Conservation (phyloP, 2,329 filamentous ascomycete species). For the Trichoderma polysporum region DNA sequence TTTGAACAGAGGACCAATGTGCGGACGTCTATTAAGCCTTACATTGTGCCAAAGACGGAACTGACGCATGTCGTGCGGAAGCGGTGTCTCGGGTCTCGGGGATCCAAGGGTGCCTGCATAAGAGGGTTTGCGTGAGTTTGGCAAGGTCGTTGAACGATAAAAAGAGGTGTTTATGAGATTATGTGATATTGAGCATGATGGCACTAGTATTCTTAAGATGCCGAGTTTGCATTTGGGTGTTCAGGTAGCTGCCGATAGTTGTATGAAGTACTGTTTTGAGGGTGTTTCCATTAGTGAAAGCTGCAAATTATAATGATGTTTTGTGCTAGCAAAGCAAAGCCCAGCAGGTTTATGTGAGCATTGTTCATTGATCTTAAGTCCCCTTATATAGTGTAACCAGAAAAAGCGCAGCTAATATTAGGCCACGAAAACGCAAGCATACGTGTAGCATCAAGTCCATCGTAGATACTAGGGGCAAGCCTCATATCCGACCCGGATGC, state of each 20-base stretch:
- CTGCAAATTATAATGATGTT: too few relatives aligned
- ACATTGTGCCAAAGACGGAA: conserved; percentile 33
- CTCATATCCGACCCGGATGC: too few relatives aligned
- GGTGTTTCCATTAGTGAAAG: too few relatives aligned
- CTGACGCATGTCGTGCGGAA: conserved; percentile 27
- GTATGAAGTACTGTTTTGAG: background rate
- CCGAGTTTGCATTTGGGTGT: background rate
- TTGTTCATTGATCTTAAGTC: too few relatives aligned
- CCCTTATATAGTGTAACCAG: too few relatives aligned
- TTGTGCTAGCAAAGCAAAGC: too few relatives aligned
- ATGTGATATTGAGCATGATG: background rate
- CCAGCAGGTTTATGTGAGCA: too few relatives aligned
- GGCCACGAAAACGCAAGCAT: too few relatives aligned
- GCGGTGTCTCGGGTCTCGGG: background rate
- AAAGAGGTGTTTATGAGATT: background rate
- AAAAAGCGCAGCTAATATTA: too few relatives aligned
- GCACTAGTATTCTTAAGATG: background rate
- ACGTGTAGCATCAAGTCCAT: too few relatives aligned
- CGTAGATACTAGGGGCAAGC: too few relatives aligned
- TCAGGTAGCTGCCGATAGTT: too few relatives aligned
- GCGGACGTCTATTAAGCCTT: conserved; percentile 31
- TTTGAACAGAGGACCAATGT: conserved; percentile 60
- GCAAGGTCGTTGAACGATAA: background rate
- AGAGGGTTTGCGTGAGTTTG: background rate
- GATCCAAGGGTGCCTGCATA: background rate